Percentiles rank a stretch among this genome's conserved stretches.
Evolutionary conservation across 2,329 filamentous ascomycete genomes (phyloP).

Genomic region (Penicillium sp.): DNA sequence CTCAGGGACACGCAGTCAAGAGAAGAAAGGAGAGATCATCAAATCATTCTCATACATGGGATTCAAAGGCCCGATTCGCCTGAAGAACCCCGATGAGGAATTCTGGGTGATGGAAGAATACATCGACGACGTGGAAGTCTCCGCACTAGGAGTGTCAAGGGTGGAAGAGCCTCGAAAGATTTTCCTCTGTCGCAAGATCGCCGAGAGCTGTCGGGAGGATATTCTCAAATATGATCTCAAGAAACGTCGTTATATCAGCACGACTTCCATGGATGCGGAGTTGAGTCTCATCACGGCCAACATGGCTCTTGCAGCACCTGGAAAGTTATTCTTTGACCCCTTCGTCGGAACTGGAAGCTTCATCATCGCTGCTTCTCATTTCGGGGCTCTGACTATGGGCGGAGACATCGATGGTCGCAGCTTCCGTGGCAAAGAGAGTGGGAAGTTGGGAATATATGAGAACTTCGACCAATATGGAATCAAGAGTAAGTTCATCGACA

Average conservation of each 20-base stretch:
- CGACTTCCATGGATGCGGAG: conserved; percentile 96
- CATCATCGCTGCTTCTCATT: conserved; percentile 82
- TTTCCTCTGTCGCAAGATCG: conserved; percentile 71
- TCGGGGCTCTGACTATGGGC: conserved; percentile 77
- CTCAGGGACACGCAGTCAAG: conserved; percentile 63
- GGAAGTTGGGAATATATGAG: conserved; percentile 47
- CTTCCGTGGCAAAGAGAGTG: conserved; percentile 62
- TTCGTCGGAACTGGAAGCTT: conserved; percentile 96
- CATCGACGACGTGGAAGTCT: conserved; percentile 45
- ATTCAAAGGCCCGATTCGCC: conserved; percentile 72
- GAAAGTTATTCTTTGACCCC: conserved; percentile 86
- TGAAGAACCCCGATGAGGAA: conserved; percentile 68
- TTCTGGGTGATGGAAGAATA: conserved; percentile 85
- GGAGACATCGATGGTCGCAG: conserved; percentile 92
- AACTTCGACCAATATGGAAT: conserved; percentile 86
- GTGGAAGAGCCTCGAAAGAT: conserved; percentile 53
- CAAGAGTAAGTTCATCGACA: conserved; percentile 63
- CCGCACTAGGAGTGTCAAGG: conserved; percentile 42
- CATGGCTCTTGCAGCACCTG: conserved; percentile 74
- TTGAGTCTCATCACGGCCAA: conserved; percentile 89
- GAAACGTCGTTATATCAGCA: conserved; percentile 88
- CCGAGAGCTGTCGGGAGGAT: conserved; percentile 62
- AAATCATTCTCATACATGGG: conserved; percentile 74
- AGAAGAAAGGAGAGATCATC: conserved; percentile 69
- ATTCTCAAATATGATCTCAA: conserved; percentile 80